Conservation (phyloP, 306 rosid species). For the Inga oerstediana region DNA sequence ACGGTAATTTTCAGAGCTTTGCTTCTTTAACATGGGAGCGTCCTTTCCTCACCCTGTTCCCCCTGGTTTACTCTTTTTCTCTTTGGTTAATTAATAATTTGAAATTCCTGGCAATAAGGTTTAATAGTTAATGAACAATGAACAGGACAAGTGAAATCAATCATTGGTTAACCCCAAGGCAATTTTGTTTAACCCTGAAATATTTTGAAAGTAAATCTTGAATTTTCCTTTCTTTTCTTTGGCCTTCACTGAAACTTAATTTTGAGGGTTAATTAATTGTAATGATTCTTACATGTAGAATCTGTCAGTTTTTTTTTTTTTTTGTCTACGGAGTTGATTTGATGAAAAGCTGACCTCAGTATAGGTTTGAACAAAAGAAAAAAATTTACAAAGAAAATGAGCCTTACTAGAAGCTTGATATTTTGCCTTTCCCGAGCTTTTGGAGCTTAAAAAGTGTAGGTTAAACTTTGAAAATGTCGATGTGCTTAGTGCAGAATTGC, state of each 20-base stretch:
- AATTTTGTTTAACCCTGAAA: background rate
- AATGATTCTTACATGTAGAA: background rate
- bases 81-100: background rate
- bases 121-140: background rate
- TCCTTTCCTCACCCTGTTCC: background rate
- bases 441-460: background rate
- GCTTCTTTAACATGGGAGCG: conserved; percentile 2
- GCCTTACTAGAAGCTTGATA: background rate
- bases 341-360: background rate
- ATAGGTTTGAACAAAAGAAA: background rate
- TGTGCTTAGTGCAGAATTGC: background rate
- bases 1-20: conserved; percentile 58
- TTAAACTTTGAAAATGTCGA: background rate
- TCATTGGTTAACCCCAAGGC: background rate
- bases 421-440: background rate
- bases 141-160: background rate
- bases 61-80: background rate
- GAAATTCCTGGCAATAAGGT: background rate
- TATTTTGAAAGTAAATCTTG: background rate
- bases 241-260: background rate
- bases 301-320: background rate
- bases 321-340: background rate
- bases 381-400: background rate
- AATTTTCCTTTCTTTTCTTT: background rate
- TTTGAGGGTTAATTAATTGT: background rate